Evolutionary conservation across 495 filamentous ascomycete species (phyloP).

Genomic region (Aspergillus incahuasiensis): DNA sequence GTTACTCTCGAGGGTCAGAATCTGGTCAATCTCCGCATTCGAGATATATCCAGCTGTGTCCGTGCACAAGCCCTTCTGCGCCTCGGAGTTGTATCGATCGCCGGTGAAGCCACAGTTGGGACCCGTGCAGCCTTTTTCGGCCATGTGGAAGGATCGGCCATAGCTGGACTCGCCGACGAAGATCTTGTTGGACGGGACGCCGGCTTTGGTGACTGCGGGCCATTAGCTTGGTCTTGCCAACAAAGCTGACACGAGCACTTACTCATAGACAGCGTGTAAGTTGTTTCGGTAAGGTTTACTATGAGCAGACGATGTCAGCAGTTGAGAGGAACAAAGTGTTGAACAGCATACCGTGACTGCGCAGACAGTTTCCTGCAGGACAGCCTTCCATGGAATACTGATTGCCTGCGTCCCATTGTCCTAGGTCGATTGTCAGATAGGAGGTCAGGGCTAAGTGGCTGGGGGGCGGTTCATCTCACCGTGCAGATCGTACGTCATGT

Average conservation of each 20-base stretch:
- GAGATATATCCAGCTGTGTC: constrained; percentile 25
- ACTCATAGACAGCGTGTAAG: constrained; percentile 32
- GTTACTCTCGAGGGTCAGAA: neutral
- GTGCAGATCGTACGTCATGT: constrained; percentile 38
- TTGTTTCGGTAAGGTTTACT: constrained; percentile 41
- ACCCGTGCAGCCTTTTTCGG: neutral
- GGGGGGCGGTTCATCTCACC: neutral
- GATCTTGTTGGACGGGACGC: constrained; percentile 37
- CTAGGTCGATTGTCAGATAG: neutral
- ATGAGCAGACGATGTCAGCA: neutral
- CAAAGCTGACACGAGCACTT: neutral
- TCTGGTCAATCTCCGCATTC: constrained; percentile 16
- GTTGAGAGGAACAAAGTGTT: neutral
- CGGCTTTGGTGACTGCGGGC: constrained; percentile 40
- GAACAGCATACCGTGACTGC: constrained; percentile 21
- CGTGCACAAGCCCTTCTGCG: constrained; percentile 6
- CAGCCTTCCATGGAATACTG: constrained; percentile 27
- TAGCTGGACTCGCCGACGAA: constrained; percentile 36
- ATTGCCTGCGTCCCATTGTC: constrained; percentile 29
- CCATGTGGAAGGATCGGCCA: constrained; percentile 7
- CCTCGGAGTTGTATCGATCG: constrained; percentile 7
- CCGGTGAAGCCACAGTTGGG: neutral
- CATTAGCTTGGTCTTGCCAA: neutral
- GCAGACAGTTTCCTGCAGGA: constrained; percentile 32
- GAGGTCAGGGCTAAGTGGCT: neutral